Conservation (phyloP, 1,139 yeast genomes). For the Hyphopichia pseudoburtonii region DNA sequence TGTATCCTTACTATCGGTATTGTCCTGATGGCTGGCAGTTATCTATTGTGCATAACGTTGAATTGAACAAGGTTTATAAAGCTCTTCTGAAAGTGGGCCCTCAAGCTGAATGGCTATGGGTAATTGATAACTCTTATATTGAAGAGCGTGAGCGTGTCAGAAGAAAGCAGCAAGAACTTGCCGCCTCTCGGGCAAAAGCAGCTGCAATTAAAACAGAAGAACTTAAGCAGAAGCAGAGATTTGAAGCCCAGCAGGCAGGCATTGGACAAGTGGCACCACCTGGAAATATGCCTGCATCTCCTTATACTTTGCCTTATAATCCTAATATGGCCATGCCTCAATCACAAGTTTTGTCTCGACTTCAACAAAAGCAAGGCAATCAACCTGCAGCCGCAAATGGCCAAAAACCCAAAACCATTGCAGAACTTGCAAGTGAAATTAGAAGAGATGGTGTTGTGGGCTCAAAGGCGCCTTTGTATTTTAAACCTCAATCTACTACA, state of each 20-base stretch:
- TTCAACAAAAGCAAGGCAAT: conserved; percentile 18
- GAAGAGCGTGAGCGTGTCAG: conserved; percentile 78
- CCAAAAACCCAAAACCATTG: conserved; percentile 50
- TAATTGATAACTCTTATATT: conserved; percentile 79
- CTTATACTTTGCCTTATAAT: conserved; percentile 23
- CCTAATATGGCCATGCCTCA: conserved; percentile 17
- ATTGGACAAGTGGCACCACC: conserved; percentile 27
- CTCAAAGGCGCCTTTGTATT: conserved; percentile 36
- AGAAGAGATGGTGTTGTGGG: conserved; percentile 35
- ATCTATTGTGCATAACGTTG: conserved; percentile 83
- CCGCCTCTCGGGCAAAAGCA: conserved; percentile 57
- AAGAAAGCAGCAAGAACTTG: conserved; percentile 65
- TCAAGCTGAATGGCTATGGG: conserved; percentile 83
- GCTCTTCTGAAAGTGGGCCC: conserved; percentile 68
- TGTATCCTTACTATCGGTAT: conserved; percentile 87
- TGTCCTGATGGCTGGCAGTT: conserved; percentile 99
- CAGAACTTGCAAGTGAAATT: conserved; percentile 56
- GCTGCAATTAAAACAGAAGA: conserved; percentile 57
- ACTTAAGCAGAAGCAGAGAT: conserved; percentile 40
- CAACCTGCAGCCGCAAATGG: conserved; percentile 15
- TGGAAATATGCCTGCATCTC: conserved; percentile 22
- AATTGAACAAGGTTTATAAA: conserved; percentile 80
- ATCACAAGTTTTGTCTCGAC: conserved; percentile 25
- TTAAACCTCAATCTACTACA: conserved; percentile 25
- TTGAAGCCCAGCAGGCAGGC: conserved; percentile 31